Base-by-base conservation (phyloP, 2,329 filamentous ascomycete species). In the Hypoxylon rubiginosum region DNA sequence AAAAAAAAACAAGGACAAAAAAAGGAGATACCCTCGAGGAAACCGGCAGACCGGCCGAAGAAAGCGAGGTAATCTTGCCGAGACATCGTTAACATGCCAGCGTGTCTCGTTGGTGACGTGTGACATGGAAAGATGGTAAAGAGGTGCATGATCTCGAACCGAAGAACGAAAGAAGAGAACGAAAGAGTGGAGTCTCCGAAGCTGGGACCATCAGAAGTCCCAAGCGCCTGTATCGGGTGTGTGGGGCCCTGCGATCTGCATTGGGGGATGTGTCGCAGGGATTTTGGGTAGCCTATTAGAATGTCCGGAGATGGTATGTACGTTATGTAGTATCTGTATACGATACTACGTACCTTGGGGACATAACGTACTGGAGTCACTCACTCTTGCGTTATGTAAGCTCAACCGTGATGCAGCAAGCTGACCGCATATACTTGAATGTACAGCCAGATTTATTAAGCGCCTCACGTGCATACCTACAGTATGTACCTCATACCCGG, bases 251-350 rank as follows among this genome's bases (percentile, higher is more conserved):
- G 51, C 41, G 67, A 70, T 68, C 67, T 64, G 62, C 67, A 45
- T 69, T 61, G 67, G 67, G 65, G 67, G 67, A 70, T 70, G 67
- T 65, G 67, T 66, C 30, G 64, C 67, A 68, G 67, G 67, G 67
- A 70, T 68, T 66, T 10, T n/a, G n/a, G 13, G 21, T 19, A 36
- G 32, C 15, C 32, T 49, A 45, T 34, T 17, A 48, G 21, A 26
- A 24, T 46, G 21, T 2, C 17, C 17, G 11, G 45, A 48, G 19
- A 48, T 30, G 45, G n/a, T 21, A 58, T 8, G 48, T 59, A 59
- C 32, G n/a, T n/a, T n/a, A n/a, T n/a, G n/a, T n/a, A n/a, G n/a
- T n/a, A n/a, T n/a, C n/a, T n/a, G n/a, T n/a, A n/a, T n/a, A n/a
- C n/a, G n/a, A n/a, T n/a, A n/a, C 24, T 58, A 58, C 50, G 24